Percentiles rank a stretch among this genome's conserved stretches.
These are phyloP conservation scores for Yarrowia sp. DNA, from an alignment of 805 yeast species.

Conservation along the genomic window DNA sequence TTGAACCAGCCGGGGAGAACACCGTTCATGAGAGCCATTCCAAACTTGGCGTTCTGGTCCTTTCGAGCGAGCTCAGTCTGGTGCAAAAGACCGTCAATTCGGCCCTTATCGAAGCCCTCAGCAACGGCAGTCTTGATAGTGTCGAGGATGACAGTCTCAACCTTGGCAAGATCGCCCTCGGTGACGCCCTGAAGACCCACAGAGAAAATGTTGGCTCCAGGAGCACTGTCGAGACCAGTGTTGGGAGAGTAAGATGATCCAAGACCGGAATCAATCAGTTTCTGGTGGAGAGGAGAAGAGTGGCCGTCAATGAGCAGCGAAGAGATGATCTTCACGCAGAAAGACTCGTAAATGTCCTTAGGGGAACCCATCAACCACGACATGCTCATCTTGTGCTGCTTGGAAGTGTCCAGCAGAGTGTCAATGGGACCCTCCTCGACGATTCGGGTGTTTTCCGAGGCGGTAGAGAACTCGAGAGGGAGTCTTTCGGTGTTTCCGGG, in stretches of 20 bases:
- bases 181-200: constrained; percentile 83
- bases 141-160: constrained; percentile 58
- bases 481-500: constrained; percentile 34
- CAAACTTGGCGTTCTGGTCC: constrained; percentile 89
- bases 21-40: constrained; percentile 74
- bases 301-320: constrained; percentile 86
- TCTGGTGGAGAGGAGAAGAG: constrained; percentile 85
- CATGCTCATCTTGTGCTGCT: constrained; percentile 79
- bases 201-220: constrained; percentile 78
- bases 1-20: constrained; percentile 88
- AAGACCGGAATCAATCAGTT: constrained; percentile 80
- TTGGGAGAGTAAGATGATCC: constrained; percentile 89
- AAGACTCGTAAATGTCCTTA: constrained; percentile 68
- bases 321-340: constrained; percentile 73
- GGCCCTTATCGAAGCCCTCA: constrained; percentile 59
- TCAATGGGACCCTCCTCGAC: constrained; percentile 78
- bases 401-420: constrained; percentile 68
- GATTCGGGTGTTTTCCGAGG: constrained; percentile 49
- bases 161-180: constrained; percentile 54
- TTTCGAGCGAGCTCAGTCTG: constrained; percentile 84
- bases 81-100: constrained; percentile 86
- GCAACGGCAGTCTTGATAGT: constrained; percentile 57
- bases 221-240: constrained; percentile 83
- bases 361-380: constrained; percentile 90
- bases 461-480: constrained; percentile 42